Percentiles rank a stretch among this genome's conserved stretches.
Conservation (phyloP, 441 rosid species). For the Cnidoscolus chayamansa region DNA sequence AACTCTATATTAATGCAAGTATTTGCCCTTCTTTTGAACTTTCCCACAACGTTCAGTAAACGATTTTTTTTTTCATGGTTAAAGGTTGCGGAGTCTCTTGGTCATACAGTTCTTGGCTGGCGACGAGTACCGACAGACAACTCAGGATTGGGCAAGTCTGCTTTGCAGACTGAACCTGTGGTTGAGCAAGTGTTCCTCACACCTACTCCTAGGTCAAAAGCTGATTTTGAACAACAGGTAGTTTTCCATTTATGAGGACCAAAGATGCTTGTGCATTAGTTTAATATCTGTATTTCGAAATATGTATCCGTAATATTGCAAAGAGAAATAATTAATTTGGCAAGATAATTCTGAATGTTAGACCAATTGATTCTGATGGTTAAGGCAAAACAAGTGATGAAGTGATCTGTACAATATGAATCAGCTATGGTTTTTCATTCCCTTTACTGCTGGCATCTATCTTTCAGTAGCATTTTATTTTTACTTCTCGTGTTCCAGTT, state of each 20-base stretch:
- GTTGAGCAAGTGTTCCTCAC: constrained; percentile 96
- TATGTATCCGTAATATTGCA: not conserved
- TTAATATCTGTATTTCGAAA: not conserved
- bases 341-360: not conserved
- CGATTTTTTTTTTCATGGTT: not conserved
- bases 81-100: constrained; percentile 97
- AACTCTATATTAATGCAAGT: not conserved
- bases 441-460: not conserved
- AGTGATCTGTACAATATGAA: not conserved
- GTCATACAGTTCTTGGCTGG: constrained; percentile 97
- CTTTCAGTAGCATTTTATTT: not conserved
- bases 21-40: no score
- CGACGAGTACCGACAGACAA: constrained; percentile 91
- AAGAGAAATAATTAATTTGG: no score
- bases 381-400: no score
- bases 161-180: constrained; percentile 89
- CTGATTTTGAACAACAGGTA: constrained; percentile 94
- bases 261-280: no score
- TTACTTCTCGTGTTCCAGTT: not conserved
- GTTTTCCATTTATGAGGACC: not conserved
- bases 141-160: constrained; percentile 77
- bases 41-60: not conserved
- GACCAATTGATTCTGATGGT: not conserved
- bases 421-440: not conserved
- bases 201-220: constrained; percentile 64